Conservation (phyloP, 805 yeast genomes). For the Schizosaccharomyces osmophilus region DNA sequence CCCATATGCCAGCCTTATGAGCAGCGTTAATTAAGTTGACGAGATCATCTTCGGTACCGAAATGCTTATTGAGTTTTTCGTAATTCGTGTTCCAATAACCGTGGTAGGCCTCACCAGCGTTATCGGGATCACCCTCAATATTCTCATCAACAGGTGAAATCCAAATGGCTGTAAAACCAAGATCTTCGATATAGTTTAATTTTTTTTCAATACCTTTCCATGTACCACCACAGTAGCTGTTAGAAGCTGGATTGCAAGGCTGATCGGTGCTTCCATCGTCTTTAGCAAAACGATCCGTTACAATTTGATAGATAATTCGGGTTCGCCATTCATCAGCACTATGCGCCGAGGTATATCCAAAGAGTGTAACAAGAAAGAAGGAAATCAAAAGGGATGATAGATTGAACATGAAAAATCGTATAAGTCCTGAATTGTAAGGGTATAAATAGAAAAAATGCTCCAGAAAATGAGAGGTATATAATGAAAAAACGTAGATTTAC, state of each 20-base stretch:
- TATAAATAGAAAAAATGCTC: too few relatives aligned
- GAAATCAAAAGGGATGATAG: background rate
- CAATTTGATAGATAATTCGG: constrained; percentile 2
- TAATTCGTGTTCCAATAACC: constrained; percentile 3
- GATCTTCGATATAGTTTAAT: constrained; percentile 4
- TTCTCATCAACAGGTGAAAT: constrained; percentile 4
- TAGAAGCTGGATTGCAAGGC: background rate
- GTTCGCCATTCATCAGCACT: background rate
- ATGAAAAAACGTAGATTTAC: too few relatives aligned
- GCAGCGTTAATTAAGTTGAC: background rate
- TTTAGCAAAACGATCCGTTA: constrained; percentile 5
- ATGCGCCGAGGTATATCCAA: background rate
- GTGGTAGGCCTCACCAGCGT: constrained; percentile 3
- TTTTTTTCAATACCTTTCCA: constrained; percentile 3
- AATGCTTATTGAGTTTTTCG: background rate
- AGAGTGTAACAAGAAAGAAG: background rate
- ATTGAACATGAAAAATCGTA: too few relatives aligned
- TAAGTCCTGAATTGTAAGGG: too few relatives aligned
- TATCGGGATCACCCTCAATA: background rate
- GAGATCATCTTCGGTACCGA: constrained; percentile 2
- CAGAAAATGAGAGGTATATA: too few relatives aligned
- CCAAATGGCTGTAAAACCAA: constrained; percentile 6
- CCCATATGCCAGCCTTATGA: constrained; percentile 3
- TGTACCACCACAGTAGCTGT: constrained; percentile 4
- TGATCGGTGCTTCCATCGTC: background rate